Evolutionary conservation across 345 rosid species (phyloP).

Genomic region (Physaria fendleri): DNA sequence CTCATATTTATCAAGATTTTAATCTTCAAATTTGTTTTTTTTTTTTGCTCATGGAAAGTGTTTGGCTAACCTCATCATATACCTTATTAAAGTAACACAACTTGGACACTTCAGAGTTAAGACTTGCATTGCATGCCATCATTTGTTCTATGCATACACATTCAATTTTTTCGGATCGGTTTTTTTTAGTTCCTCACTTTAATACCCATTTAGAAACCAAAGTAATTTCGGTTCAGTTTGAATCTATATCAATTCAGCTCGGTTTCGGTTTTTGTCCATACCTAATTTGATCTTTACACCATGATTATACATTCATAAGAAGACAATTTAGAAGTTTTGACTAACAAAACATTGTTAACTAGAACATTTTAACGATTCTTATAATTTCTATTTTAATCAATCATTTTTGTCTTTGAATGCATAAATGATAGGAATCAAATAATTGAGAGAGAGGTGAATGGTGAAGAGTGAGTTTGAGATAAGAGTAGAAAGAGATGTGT

Average conservation of each 20-base stretch:
- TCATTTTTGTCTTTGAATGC: slow-evolving; percentile 7
- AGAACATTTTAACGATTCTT: background rate
- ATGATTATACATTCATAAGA: background rate
- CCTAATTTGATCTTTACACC: too few species aligned
- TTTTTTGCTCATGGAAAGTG: background rate
- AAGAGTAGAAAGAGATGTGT: slow-evolving; percentile 24
- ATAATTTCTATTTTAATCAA: background rate
- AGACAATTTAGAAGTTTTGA: background rate
- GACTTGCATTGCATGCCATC: slow-evolving; percentile 5
- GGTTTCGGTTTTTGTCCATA: too few species aligned
- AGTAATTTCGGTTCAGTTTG: too few species aligned
- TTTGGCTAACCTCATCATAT: background rate
- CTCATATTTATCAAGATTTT: background rate
- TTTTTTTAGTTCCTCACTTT: too few species aligned
- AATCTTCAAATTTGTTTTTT: background rate
- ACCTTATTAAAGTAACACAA: background rate
- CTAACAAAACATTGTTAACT: background rate
- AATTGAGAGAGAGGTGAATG: slow-evolving; percentile 22
- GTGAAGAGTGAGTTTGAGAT: slow-evolving; percentile 23
- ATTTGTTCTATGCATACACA: too few species aligned
- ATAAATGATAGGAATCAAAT: slow-evolving; percentile 15
- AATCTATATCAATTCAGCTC: too few species aligned
- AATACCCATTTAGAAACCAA: too few species aligned
- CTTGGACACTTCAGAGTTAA: background rate
- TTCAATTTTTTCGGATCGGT: too few species aligned